These are phyloP conservation scores for Heterobasidion irregulare DNA, from an alignment of 1,284 basidiomycete genomes.

Conservation along the genomic window DNA sequence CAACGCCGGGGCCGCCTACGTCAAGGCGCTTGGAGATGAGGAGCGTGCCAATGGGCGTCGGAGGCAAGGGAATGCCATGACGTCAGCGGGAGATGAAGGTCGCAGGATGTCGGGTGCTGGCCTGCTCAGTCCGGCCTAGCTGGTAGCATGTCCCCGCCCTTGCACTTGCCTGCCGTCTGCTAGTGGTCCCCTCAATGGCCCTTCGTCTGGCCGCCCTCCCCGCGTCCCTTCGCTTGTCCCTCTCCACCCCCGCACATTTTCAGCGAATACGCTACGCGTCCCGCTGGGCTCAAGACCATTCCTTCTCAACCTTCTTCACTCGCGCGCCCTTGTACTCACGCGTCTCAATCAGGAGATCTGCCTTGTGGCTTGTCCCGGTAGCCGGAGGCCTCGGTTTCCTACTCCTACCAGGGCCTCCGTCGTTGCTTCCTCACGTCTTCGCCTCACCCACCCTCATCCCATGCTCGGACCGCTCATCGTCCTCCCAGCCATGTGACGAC, in stretches of 20 bases:
- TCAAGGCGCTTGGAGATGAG: too few relatives aligned
- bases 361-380: constrained; percentile 48
- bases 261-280: constrained; percentile 12
- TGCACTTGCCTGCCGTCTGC: too few relatives aligned
- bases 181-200: constrained; percentile 11
- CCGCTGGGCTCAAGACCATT: constrained; percentile 13
- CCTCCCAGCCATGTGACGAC: constrained; percentile 29
- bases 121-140: too few relatives aligned
- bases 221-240: constrained; percentile 16
- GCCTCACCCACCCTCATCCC: constrained; percentile 59
- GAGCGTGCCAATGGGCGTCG: too few relatives aligned
- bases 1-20: neutral
- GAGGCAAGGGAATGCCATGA: too few relatives aligned
- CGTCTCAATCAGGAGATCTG: constrained; percentile 19
- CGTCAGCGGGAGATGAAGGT: too few relatives aligned
- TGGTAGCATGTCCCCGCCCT: too few relatives aligned
- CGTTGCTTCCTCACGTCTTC: constrained; percentile 38
- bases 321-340: constrained; percentile 14
- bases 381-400: constrained; percentile 45
- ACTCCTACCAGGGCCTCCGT: constrained; percentile 31
- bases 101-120: too few relatives aligned
- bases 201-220: constrained; percentile 17
- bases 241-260: constrained; percentile 8
- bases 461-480: constrained; percentile 26
- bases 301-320: constrained; percentile 18